Base-by-base conservation (phyloP, 2,329 filamentous ascomycete genomes). In the Fusarium coffeatum region DNA sequence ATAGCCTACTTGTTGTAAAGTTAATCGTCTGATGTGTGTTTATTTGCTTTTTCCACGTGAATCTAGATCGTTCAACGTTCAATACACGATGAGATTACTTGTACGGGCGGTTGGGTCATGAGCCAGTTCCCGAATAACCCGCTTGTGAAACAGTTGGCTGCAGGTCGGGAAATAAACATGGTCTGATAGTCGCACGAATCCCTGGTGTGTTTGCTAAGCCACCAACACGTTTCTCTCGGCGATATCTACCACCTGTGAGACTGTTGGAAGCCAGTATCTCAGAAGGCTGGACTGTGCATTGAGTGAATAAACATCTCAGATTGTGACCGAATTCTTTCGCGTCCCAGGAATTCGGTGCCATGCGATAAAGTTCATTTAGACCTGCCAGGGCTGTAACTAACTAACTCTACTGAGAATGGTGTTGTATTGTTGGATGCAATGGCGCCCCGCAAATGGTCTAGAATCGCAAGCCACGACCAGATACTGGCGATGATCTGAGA, bases 381-480 rank as follows among this genome's bases (percentile, higher is more conserved):
- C 16, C 23, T 43, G 46, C 6, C 25, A 46, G 18, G 42, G n/a
- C 28, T 23, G n/a, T 15, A 11, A 56, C 46, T 51, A 5, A 27
- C 59, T 20, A 53, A 40, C 48, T 34, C 16, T 9, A 34, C 18
- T 18, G 2, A 18, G 48, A 8, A 27, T 27, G 23, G 20, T 40
- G 12, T 16, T 25, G 22, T 9, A 2, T 20, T 20, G 37, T 37
- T 60, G 43, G 37, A 12, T 22, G 27, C 28, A 22, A 55, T 11
- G 27, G 23, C n/a, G 41, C 67, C 67, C 67, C 67, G 67, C 67
- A 71, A 71, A 68, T 43, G 53, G 63, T 71, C 67, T 71, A 71
- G 67, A 56, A 47, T 40, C 6, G 13, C 4, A 58, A 64, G 67
- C 67, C 63, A 60, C 50, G 8, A 32, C 34, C 46, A 16, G 20